phyloP scores from a whole-genome alignment of 164 flowering plant genomes.

The Chimonanthus praecox region DNA sequence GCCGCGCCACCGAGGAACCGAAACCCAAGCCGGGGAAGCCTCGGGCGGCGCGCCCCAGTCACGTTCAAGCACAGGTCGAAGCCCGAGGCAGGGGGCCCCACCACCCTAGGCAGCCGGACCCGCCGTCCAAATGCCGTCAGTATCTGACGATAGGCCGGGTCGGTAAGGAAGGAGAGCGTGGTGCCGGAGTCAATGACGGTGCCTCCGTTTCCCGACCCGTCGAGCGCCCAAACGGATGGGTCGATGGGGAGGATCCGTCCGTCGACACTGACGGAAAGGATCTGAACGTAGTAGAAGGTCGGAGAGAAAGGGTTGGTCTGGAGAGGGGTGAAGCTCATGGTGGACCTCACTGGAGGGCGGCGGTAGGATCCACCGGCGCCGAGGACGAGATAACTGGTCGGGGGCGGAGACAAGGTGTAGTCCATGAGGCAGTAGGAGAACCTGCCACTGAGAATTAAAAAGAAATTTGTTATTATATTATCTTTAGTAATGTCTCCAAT shows the following conservation, averaged over 20 bases:
- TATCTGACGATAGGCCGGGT: constrained; percentile 46
- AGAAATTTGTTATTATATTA: no score
- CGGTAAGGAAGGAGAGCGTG: constrained; percentile 49
- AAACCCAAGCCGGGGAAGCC: constrained; percentile 52
- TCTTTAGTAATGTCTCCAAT: no score
- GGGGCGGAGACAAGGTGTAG: constrained; percentile 67
- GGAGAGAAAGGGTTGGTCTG: constrained; percentile 49
- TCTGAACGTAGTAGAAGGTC: constrained; percentile 62
- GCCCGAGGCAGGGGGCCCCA: constrained; percentile 22
- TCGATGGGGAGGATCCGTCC: constrained; percentile 34
- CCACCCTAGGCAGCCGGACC: constrained; percentile 30
- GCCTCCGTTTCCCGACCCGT: constrained; percentile 60
- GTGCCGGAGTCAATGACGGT: constrained; percentile 80
- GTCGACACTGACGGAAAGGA: constrained; percentile 39
- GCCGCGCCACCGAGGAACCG: constrained; percentile 44
- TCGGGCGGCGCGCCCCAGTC: constrained; percentile 23
- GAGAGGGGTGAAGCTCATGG: constrained; percentile 54
- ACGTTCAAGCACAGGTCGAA: constrained; percentile 64
- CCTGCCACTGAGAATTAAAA: constrained; percentile 15
- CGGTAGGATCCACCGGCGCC: constrained; percentile 26
- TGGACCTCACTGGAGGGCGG: background rate
- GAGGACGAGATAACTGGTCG: constrained; percentile 62
- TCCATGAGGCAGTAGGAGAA: constrained; percentile 84
- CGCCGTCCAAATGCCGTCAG: constrained; percentile 36
- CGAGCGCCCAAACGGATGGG: constrained; percentile 56